Evolutionary conservation across 306 rosid species (phyloP).

Genomic region (Cucumis hystrix): DNA sequence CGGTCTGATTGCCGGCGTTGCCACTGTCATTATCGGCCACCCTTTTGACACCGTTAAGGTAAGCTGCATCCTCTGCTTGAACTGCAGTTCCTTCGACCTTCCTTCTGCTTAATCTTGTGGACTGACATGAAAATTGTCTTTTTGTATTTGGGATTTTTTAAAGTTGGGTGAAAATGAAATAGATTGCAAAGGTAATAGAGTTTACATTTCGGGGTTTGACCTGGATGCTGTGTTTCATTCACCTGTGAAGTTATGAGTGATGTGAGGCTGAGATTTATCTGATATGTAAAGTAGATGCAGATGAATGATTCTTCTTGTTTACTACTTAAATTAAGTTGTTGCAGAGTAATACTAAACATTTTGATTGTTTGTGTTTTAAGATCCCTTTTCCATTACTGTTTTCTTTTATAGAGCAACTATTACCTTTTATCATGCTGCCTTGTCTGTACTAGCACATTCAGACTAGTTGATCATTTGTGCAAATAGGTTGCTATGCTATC

Average conservation of each 20-base stretch:
- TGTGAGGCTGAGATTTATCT: background rate
- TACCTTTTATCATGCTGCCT: background rate
- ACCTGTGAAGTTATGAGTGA: background rate
- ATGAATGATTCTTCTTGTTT: background rate
- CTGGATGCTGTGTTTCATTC: background rate
- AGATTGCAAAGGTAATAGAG: background rate
- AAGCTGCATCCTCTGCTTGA: background rate
- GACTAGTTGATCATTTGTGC: background rate
- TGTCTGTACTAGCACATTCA: background rate
- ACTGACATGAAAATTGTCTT: background rate
- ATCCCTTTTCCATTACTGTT: background rate
- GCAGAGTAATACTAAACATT: background rate
- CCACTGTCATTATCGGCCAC: slow-evolving; percentile 44
- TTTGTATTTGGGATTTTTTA: background rate
- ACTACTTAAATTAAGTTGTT: background rate
- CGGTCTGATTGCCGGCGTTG: slow-evolving; percentile 50
- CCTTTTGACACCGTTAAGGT: slow-evolving; percentile 60
- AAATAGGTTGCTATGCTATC: background rate
- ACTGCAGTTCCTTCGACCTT: background rate
- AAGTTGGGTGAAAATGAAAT: background rate
- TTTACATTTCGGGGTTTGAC: background rate
- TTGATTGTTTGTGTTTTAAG: background rate
- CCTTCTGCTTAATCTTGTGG: background rate
- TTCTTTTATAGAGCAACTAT: background rate
- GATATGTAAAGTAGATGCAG: background rate